Percentiles rank a stretch among this genome's conserved stretches.
Conservation (phyloP, 306 rosid species). For the Trifolium subterraneum region DNA sequence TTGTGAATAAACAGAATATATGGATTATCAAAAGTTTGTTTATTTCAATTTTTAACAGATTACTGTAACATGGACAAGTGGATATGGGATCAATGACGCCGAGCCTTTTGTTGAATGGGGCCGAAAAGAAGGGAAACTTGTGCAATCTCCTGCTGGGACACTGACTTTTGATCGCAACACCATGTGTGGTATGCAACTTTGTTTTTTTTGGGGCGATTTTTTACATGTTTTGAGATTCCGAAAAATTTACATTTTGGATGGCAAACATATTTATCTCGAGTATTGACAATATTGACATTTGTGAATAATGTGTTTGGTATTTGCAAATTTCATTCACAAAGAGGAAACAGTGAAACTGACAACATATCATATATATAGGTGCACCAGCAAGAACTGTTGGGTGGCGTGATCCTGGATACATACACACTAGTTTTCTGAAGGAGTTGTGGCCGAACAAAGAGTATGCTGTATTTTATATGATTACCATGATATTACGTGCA, state of each 20-base stretch:
- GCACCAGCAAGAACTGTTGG: constrained; percentile 95
- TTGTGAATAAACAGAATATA: constrained; percentile 17
- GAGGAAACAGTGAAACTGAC: constrained; percentile 11
- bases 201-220: background rate
- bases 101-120: constrained; percentile 93
- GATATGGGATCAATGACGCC: constrained; percentile 77
- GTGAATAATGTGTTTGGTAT: constrained; percentile 17
- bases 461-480: constrained; percentile 52
- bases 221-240: constrained; percentile 9
- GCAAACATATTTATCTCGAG: constrained; percentile 21
- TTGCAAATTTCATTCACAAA: constrained; percentile 8
- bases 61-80: constrained; percentile 98
- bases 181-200: constrained; percentile 78
- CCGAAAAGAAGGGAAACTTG: constrained; percentile 55
- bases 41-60: constrained; percentile 53
- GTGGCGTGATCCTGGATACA: constrained; percentile 95
- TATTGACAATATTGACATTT: constrained; percentile 2
- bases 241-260: constrained; percentile 23
- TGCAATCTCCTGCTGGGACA: constrained; percentile 76
- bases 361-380: constrained; percentile 51
- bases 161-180: constrained; percentile 75
- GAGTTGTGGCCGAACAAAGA: constrained; percentile 82
- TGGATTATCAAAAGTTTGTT: constrained; percentile 1
- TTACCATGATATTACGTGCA: constrained; percentile 22
- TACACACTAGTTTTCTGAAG: constrained; percentile 84